Evolutionary conservation across 257 asterid genomes (phyloP).

Genomic region (Fraxinus pennsylvanica): DNA sequence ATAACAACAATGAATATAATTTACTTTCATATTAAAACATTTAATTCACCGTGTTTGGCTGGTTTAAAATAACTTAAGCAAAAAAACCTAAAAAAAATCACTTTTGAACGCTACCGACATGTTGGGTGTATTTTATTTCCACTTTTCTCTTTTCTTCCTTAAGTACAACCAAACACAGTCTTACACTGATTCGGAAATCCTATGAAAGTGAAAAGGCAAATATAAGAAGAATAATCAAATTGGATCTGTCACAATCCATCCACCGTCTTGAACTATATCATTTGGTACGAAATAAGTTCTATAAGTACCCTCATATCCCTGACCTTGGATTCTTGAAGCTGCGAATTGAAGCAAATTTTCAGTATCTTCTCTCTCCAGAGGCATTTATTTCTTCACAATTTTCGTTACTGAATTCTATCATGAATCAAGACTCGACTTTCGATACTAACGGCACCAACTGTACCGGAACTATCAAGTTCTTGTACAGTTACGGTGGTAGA

Average conservation of each 20-base stretch:
- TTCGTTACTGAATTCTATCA: constrained; percentile 22
- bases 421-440: constrained; percentile 39
- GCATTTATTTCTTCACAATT: background rate
- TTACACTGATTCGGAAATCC: no score
- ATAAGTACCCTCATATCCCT: constrained; percentile 31
- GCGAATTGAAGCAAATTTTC: constrained; percentile 19
- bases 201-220: no score
- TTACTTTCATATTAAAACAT: no score
- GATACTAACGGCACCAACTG: background rate
- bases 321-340: constrained; percentile 34
- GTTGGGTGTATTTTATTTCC: no score
- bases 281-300: constrained; percentile 9
- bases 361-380: background rate
- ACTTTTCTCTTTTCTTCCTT: background rate
- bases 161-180: background rate
- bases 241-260: background rate
- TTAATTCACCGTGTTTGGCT: no score
- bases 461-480: constrained; percentile 48
- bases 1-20: no score
- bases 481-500: constrained; percentile 80
- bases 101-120: no score
- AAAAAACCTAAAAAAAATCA: no score
- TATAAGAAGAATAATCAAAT: no score
- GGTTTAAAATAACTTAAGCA: no score
- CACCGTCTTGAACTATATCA: background rate